Conservation (phyloP, 2,329 filamentous ascomycete genomes). For the Metarhizium brunneum region DNA sequence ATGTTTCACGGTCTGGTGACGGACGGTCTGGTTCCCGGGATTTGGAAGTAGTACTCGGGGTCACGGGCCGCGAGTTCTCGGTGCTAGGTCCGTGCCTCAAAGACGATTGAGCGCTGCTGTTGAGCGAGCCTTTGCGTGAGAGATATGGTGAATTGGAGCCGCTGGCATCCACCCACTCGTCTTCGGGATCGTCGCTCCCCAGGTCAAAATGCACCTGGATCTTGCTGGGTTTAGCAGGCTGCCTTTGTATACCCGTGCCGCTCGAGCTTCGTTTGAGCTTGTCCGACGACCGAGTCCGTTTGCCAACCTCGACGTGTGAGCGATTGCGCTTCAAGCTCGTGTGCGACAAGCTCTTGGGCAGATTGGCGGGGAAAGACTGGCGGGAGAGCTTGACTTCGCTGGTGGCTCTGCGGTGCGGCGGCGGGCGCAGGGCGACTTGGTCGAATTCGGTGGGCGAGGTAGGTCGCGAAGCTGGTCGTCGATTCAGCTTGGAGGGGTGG, state of each 20-base stretch:
- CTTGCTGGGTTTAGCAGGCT: conserved; percentile 31
- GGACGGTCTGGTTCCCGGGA: conserved; percentile 1
- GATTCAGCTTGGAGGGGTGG: conserved; percentile 29
- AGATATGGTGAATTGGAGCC: conserved; percentile 51
- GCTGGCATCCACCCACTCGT: conserved; percentile 61
- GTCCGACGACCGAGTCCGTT: conserved; percentile 40
- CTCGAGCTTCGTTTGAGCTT: conserved; percentile 45
- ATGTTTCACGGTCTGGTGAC: conserved; percentile 30
- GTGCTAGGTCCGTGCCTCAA: conserved; percentile 27
- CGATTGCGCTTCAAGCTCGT: conserved; percentile 50
- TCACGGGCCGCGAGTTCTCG: conserved; percentile 25
- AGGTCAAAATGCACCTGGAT: conserved; percentile 55
- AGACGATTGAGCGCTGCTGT: conserved; percentile 39
- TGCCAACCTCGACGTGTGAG: conserved; percentile 47
- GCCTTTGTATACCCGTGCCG: conserved; percentile 35
- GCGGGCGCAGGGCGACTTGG: conserved; percentile 16
- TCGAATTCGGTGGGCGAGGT: conserved; percentile 26
- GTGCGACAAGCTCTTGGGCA: conserved; percentile 46
- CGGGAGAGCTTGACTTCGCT: conserved; percentile 42
- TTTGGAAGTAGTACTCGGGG: conserved; percentile 18
- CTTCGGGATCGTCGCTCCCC: conserved; percentile 38
- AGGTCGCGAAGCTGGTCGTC: conserved; percentile 34
- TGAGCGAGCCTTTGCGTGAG: conserved; percentile 36
- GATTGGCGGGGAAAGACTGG: conserved; percentile 32
- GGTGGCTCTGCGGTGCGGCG: conserved; percentile 36